phyloP scores from a whole-genome alignment of 352 stramenopile genomes.

The Elongisporangium undulatum region DNA sequence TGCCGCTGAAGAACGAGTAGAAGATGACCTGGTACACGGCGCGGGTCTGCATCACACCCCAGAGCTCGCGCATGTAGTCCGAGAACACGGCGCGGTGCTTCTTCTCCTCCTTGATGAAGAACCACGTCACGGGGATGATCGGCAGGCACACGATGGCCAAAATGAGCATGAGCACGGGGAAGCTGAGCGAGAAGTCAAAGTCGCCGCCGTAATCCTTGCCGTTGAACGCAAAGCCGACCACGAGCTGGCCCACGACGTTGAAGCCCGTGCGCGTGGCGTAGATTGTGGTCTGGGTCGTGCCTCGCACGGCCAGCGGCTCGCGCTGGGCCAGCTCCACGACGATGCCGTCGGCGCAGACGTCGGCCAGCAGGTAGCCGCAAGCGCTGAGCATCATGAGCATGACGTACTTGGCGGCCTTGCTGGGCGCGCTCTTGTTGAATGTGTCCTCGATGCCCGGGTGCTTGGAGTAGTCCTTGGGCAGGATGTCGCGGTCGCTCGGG shows the following conservation, averaged over 20 bases:
- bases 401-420: slow-evolving; percentile 17
- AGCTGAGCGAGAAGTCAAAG: slow-evolving; percentile 30
- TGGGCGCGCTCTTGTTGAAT: slow-evolving; percentile 2
- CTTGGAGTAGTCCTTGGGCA: neutral
- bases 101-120: slow-evolving; percentile 23
- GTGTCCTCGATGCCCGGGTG: neutral
- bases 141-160: slow-evolving; percentile 6
- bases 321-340: slow-evolving; percentile 57
- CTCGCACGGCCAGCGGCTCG: slow-evolving; percentile 41
- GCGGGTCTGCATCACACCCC: slow-evolving; percentile 13
- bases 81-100: slow-evolving; percentile 1
- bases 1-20: slow-evolving; percentile 14
- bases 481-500: neutral
- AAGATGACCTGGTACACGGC: slow-evolving; percentile 25
- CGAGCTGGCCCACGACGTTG: slow-evolving; percentile 31
- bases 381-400: slow-evolving; percentile 36
- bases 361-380: slow-evolving; percentile 33
- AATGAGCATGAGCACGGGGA: slow-evolving; percentile 24
- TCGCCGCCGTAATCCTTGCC: slow-evolving; percentile 34
- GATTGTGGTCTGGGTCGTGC: slow-evolving; percentile 47
- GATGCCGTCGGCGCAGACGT: slow-evolving; percentile 40
- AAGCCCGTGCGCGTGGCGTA: slow-evolving; percentile 33
- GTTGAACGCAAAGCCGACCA: slow-evolving; percentile 45
- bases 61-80: slow-evolving; percentile 10
- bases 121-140: slow-evolving; percentile 17